These are phyloP conservation scores for Tricladium varicosporioides DNA, from an alignment of 2,329 filamentous ascomycete species.

Conservation along the genomic window DNA sequence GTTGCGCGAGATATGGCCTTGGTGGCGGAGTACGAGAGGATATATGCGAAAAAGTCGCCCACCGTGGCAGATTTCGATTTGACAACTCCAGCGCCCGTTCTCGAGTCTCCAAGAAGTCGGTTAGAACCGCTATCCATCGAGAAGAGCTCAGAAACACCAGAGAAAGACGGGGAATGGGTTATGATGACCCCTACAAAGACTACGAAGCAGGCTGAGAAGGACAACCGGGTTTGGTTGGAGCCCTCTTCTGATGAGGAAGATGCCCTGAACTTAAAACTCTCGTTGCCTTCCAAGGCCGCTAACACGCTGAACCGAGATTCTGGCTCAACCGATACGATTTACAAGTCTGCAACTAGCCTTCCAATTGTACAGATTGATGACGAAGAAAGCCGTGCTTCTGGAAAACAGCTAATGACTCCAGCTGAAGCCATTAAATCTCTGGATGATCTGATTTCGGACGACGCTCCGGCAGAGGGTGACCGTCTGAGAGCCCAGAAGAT, in stretches of 20 bases:
- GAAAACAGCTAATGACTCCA: constrained; percentile 21
- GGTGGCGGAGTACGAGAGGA: constrained; percentile 30
- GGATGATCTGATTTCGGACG: constrained; percentile 10
- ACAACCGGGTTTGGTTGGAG: constrained; percentile 32
- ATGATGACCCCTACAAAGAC: constrained; percentile 29
- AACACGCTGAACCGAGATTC: constrained; percentile 37
- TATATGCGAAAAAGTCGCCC: constrained; percentile 26
- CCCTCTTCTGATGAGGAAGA: constrained; percentile 34
- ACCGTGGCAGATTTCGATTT: constrained; percentile 8
- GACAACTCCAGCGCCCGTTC: constrained; percentile 10
- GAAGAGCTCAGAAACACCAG: constrained; percentile 11
- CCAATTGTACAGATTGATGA: constrained; percentile 50
- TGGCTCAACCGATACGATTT: constrained; percentile 42
- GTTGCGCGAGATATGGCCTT: constrained; percentile 30
- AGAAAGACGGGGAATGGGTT: constrained; percentile 32
- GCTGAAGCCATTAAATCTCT: constrained; percentile 32
- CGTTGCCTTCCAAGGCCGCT: constrained; percentile 32
- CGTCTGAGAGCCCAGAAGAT: constrained; percentile 76
- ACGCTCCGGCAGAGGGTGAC: constrained; percentile 51
- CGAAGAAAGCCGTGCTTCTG: constrained; percentile 33
- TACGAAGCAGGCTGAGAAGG: constrained; percentile 15
- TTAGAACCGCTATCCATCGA: constrained; percentile 17
- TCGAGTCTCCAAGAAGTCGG: constrained; percentile 21
- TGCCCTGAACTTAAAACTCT: constrained; percentile 11
- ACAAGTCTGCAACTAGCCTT: constrained; percentile 46